Conservation (phyloP, 352 stramenopile species). For the Globisporangium orthogonon region DNA sequence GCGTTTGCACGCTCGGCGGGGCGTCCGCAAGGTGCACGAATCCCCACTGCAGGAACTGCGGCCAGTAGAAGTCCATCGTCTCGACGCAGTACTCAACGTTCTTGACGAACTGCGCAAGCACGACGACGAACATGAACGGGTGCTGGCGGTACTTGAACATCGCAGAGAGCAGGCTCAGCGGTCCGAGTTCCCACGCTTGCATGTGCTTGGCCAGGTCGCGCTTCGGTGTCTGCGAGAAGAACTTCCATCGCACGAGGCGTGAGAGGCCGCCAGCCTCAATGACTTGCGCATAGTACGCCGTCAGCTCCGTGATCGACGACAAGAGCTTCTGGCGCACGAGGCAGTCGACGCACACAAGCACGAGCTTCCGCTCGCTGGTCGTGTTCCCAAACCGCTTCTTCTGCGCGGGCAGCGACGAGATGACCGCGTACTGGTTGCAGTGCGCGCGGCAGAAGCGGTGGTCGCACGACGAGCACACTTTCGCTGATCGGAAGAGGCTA, state of each 20-base stretch:
- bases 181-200: constrained; percentile 30
- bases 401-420: constrained; percentile 16
- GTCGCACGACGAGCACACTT: constrained; percentile 40
- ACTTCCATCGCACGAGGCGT: constrained; percentile 44
- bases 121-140: constrained; percentile 62
- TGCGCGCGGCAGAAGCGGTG: constrained; percentile 44
- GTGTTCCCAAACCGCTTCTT: constrained; percentile 5
- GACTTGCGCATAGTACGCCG: constrained; percentile 18
- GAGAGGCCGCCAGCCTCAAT: constrained; percentile 44
- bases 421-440: constrained; percentile 24
- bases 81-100: constrained; percentile 47
- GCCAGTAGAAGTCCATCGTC: constrained; percentile 67
- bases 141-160: constrained; percentile 67
- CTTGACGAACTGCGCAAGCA: constrained; percentile 53
- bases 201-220: constrained; percentile 33
- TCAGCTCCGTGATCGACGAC: constrained; percentile 20
- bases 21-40: constrained; percentile 38
- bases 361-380: constrained; percentile 11
- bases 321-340: constrained; percentile 46
- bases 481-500: constrained; percentile 30
- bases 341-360: constrained; percentile 36
- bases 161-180: constrained; percentile 43
- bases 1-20: constrained; percentile 45
- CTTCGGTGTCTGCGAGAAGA: constrained; percentile 47
- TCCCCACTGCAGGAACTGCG: constrained; percentile 62